Conservation (phyloP, 768 basidiomycete genomes). For the Hemileccinum rubropunctum region DNA sequence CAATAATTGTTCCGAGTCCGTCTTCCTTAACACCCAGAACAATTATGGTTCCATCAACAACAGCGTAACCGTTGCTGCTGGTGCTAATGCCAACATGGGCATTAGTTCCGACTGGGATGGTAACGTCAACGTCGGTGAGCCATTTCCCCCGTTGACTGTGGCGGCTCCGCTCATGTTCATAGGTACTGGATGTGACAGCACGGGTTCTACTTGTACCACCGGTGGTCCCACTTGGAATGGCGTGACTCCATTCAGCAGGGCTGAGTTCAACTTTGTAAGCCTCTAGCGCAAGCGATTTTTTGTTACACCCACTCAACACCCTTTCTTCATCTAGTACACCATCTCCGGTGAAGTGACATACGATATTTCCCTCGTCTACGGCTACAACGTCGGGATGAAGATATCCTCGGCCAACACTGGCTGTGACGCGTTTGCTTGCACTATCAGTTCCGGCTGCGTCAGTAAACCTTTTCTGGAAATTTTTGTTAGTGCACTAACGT, state of each 20-base stretch:
- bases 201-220: constrained; percentile 23
- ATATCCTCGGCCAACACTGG: constrained; percentile 25
- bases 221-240: constrained; percentile 32
- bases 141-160: neutral
- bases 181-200: constrained; percentile 29
- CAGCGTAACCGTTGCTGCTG: constrained; percentile 24
- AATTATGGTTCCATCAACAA: constrained; percentile 28
- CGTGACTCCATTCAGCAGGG: constrained; percentile 30
- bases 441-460: constrained; percentile 30
- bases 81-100: constrained; percentile 25
- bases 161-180: constrained; percentile 4
- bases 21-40: constrained; percentile 30
- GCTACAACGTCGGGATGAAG: constrained; percentile 33
- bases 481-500: constrained; percentile 1
- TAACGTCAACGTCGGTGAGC: constrained; percentile 29
- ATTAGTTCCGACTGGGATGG: constrained; percentile 33
- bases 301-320: neutral
- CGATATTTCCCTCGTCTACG: constrained; percentile 34
- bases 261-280: constrained; percentile 33
- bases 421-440: constrained; percentile 32
- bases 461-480: constrained; percentile 1
- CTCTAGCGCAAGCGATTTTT: neutral
- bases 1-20: constrained; percentile 25
- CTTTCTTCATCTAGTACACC: constrained; percentile 12
- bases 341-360: constrained; percentile 29